These are phyloP conservation scores for Xylariaceae sp. DNA, from an alignment of 2,329 filamentous ascomycete species.

Conservation along the genomic window DNA sequence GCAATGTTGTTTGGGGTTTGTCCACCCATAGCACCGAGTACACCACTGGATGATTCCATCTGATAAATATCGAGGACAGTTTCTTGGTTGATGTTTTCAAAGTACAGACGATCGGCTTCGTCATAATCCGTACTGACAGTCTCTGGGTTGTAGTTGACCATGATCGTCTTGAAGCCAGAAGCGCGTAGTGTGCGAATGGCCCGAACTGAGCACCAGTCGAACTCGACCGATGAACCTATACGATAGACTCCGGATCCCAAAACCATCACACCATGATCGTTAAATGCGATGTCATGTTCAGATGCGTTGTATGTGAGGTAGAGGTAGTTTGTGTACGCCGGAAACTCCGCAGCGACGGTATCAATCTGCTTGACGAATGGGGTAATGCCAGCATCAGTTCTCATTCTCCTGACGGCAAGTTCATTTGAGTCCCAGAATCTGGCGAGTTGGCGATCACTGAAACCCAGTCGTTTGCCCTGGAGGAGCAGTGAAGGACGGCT, in stretches of 20 bases:
- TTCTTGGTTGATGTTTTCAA: slow-evolving; percentile 91
- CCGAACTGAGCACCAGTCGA: slow-evolving; percentile 97
- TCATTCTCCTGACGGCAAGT: slow-evolving; percentile 76
- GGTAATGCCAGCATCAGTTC: slow-evolving; percentile 80
- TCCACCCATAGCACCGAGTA: slow-evolving; percentile 93
- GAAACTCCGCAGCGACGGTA: slow-evolving; percentile 96
- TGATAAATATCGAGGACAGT: slow-evolving; percentile 92
- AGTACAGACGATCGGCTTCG: slow-evolving; percentile 90
- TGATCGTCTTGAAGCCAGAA: slow-evolving; percentile 85
- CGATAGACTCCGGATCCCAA: slow-evolving; percentile 93
- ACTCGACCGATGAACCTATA: slow-evolving; percentile 96
- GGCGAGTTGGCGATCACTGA: slow-evolving; percentile 88
- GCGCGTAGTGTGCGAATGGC: slow-evolving; percentile 87
- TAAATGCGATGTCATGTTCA: slow-evolving; percentile 77
- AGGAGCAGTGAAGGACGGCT: slow-evolving; percentile 64
- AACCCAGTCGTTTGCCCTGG: slow-evolving; percentile 88
- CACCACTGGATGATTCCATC: slow-evolving; percentile 75
- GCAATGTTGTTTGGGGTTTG: slow-evolving; percentile 98
- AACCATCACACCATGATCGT: slow-evolving; percentile 93
- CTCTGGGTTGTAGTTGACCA: slow-evolving; percentile 78
- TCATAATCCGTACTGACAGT: slow-evolving; percentile 90
- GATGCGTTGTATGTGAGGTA: slow-evolving; percentile 94
- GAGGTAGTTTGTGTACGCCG: slow-evolving; percentile 89
- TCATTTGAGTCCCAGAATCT: slow-evolving; percentile 95
- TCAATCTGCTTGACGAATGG: slow-evolving; percentile 98